phyloP scores from a whole-genome alignment of 495 filamentous ascomycete genomes.

The Annulohypoxylon moriforme region DNA sequence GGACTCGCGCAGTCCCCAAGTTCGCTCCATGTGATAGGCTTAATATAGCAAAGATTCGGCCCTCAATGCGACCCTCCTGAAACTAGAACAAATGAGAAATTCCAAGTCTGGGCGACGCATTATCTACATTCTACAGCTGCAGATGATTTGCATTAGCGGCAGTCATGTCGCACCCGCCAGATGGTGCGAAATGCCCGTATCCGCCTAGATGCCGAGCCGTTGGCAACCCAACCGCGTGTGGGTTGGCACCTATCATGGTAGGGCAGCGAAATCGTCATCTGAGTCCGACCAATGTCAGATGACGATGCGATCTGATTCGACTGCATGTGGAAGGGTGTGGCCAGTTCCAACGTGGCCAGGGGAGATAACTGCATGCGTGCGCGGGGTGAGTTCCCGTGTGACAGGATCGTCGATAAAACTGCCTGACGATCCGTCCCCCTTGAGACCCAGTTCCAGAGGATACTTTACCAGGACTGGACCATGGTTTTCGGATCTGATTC shows the following conservation, averaged over 20 bases:
- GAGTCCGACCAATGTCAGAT: constrained; percentile 42
- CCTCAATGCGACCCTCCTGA: constrained; percentile 36
- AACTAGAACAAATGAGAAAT: constrained; percentile 35
- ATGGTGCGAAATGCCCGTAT: constrained; percentile 35
- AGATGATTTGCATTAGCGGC: constrained; percentile 42
- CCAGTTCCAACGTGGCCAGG: constrained; percentile 34
- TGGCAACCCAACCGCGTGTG: constrained; percentile 31
- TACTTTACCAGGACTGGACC: constrained; percentile 27
- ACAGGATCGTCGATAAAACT: constrained; percentile 42
- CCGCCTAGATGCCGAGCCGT: constrained; percentile 42
- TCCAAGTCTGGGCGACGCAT: constrained; percentile 26
- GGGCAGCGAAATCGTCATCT: constrained; percentile 31
- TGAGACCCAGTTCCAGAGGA: constrained; percentile 16
- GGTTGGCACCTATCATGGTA: constrained; percentile 44
- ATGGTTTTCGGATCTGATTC: constrained; percentile 31
- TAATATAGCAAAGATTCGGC: constrained; percentile 20
- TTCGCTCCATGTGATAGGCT: constrained; percentile 40
- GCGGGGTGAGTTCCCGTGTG: constrained; percentile 35
- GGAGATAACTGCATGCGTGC: constrained; percentile 23
- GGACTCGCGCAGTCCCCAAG: constrained; percentile 5
- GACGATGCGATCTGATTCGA: constrained; percentile 38
- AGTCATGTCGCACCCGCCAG: constrained; percentile 35
- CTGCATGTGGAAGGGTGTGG: constrained; percentile 37
- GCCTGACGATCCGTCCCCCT: constrained; percentile 34
- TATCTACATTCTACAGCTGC: constrained; percentile 36